Percentiles rank a stretch among this genome's conserved stretches.
Evolutionary conservation across 1,139 yeast genomes (phyloP).

Genomic region (Taiozyma sp.): DNA sequence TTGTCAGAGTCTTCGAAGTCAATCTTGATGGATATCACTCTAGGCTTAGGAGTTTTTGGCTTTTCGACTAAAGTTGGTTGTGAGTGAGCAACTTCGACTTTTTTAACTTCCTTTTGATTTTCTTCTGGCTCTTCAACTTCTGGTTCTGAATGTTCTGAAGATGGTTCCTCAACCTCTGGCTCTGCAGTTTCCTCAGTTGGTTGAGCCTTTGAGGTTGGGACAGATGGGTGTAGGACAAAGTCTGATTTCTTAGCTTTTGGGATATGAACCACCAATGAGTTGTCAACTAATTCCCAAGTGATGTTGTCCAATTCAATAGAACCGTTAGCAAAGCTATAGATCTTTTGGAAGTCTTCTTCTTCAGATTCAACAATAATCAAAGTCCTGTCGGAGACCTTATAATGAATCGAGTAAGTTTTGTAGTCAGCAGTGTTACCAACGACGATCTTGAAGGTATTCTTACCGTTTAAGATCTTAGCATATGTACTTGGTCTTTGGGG

Average conservation of each 20-base stretch:
- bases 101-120: background rate
- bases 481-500: slow-evolving; percentile 2
- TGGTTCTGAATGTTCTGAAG: background rate
- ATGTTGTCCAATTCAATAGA: slow-evolving; percentile 7
- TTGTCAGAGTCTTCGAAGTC: slow-evolving; percentile 3
- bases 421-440: slow-evolving; percentile 10
- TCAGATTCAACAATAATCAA: slow-evolving; percentile 6
- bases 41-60: slow-evolving; percentile 1
- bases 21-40: slow-evolving; percentile 13
- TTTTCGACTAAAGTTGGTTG: background rate
- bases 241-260: slow-evolving; percentile 6
- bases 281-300: slow-evolving; percentile 6
- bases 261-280: slow-evolving; percentile 5
- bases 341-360: slow-evolving; percentile 9
- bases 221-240: slow-evolving; percentile 1
- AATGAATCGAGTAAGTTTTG: slow-evolving; percentile 8
- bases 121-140: background rate
- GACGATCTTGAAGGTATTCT: slow-evolving; percentile 8
- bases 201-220: background rate
- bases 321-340: slow-evolving; percentile 5
- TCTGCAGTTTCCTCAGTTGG: background rate
- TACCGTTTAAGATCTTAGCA: slow-evolving; percentile 6
- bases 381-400: slow-evolving; percentile 3
- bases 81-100: background rate
- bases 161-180: background rate